phyloP scores from a whole-genome alignment of 345 rosid genomes.

The Rubroshorea leprosula region DNA sequence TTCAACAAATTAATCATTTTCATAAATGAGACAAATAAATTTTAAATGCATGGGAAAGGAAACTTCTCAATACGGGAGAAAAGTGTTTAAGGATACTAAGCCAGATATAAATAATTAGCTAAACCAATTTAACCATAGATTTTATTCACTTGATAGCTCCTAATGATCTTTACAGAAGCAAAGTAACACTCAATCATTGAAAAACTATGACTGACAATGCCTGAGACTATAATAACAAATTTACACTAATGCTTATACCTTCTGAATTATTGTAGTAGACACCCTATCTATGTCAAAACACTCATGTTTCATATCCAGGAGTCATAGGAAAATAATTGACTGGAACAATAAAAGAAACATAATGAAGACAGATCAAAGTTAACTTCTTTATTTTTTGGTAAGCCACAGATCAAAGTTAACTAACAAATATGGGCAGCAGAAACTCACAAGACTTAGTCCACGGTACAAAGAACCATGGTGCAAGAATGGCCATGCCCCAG shows the following conservation, averaged over 20 bases:
- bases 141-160: neutral
- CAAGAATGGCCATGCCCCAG: slow-evolving; percentile 95
- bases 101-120: neutral
- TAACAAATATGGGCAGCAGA: slow-evolving; percentile 20
- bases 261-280: no score
- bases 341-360: neutral
- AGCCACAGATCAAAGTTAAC: no score
- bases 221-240: neutral
- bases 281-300: no score
- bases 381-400: no score
- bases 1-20: neutral
- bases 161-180: neutral
- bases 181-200: neutral
- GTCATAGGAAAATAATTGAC: no score
- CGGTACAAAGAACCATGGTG: slow-evolving; percentile 95
- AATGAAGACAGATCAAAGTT: slow-evolving; percentile 11
- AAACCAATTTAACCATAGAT: neutral
- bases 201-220: neutral
- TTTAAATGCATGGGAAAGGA: neutral
- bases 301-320: no score
- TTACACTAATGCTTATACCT: neutral
- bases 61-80: neutral
- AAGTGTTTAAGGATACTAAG: neutral
- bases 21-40: neutral
- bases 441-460: slow-evolving; percentile 91